Percentiles rank a stretch among this genome's conserved stretches.
phyloP scores from a whole-genome alignment of 2,329 filamentous ascomycete species.

The Aschersonia sp. region DNA sequence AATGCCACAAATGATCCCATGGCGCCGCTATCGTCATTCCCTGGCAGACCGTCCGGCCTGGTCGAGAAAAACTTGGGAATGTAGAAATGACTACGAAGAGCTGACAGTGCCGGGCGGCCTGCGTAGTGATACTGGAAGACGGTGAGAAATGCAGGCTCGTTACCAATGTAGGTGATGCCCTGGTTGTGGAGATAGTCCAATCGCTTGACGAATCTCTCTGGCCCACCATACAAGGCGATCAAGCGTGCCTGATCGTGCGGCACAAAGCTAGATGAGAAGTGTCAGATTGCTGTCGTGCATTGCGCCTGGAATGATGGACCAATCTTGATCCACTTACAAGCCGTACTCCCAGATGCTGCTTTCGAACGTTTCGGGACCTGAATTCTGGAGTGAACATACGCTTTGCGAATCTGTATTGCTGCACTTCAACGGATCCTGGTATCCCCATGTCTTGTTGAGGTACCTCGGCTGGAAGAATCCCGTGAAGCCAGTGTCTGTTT shows the following conservation, averaged over 20 bases:
- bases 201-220: constrained; percentile 38
- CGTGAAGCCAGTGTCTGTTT: constrained; percentile 46
- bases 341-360: constrained; percentile 59
- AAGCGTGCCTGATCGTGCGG: constrained; percentile 39
- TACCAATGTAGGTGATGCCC: constrained; percentile 51
- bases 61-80: constrained; percentile 50
- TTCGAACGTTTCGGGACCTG: constrained; percentile 57
- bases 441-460: constrained; percentile 53
- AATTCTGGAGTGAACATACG: constrained; percentile 44
- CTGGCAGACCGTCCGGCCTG: constrained; percentile 44
- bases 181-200: constrained; percentile 51
- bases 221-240: constrained; percentile 45
- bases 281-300: background rate
- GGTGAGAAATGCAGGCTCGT: constrained; percentile 45
- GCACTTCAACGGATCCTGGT: constrained; percentile 53
- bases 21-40: constrained; percentile 57
- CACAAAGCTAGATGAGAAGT: constrained; percentile 23
- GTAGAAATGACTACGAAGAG: constrained; percentile 44
- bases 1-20: constrained; percentile 56
- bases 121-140: constrained; percentile 59
- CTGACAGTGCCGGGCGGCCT: constrained; percentile 43
- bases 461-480: constrained; percentile 60
- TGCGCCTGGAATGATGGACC: background rate
- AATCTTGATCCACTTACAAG: constrained; percentile 31
- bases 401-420: constrained; percentile 36